Base-by-base conservation (phyloP, 345 rosid species). In the Firmiana major region DNA sequence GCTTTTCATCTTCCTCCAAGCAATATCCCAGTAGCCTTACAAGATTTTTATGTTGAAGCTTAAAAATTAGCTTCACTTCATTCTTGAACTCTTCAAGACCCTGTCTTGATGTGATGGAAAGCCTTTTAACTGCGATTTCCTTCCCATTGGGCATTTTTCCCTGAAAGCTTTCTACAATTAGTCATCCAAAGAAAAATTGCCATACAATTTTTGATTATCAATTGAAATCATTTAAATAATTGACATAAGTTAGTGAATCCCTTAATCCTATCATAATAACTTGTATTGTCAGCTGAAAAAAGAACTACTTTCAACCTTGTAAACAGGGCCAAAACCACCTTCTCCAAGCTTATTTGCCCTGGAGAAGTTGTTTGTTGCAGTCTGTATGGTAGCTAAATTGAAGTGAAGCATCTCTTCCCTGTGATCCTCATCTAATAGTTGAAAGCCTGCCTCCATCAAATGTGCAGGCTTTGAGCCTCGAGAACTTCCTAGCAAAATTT, bases 291-390 rank as follows among this genome's bases (percentile, higher is more conserved):
- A n/a, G n/a, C n/a, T n/a, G n/a, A n/a, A n/a, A n/a, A n/a, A n/a
- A n/a, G 16, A 7, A 0, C 24, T 19, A 31, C 7, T 28, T 49
- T 2, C 0, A 31, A 87, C 90, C 88, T 79, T 81, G 75, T 85
- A 87, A 71, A 89, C 92, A 0, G 84, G 87, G 31, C 92, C 92
- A 48, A 87, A 87, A 22, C 92, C 90, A 1, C 92, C 88, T 83
- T 89, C 81, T 48, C 89, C 89, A 60, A 89, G 85, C 81, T 86
- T 89, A 51, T 89, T 89, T 7, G 12, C 78, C 60, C 42, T 31
- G 2, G 88, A 84, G 81, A 89, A 89, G 55, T 82, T 62, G 80
- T 84, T 81, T 31, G 90, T 89, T 46, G 86, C 88, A 28, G 72
- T 49, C 64, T 19, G 49, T 63, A 82, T 79, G 36, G 83, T 58